Conservation (phyloP, 805 yeast species). For the Alloascoidea africana region DNA sequence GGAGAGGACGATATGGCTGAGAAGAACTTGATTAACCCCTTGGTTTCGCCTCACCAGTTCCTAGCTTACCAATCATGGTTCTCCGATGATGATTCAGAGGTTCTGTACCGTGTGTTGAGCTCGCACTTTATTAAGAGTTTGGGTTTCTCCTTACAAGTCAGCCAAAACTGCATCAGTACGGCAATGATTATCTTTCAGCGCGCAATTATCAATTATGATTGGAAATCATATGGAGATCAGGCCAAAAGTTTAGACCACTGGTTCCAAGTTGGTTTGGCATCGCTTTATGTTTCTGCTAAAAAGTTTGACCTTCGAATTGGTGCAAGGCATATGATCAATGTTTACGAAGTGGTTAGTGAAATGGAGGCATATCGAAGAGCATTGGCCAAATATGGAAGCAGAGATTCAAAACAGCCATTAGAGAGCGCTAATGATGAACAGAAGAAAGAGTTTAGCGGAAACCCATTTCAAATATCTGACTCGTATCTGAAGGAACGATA, state of each 20-base stretch:
- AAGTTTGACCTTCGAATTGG: neutral
- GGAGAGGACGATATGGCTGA: slow-evolving; percentile 1
- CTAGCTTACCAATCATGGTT: neutral
- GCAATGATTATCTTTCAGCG: neutral
- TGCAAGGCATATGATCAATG: neutral
- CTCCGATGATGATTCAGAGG: neutral
- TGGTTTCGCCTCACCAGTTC: neutral
- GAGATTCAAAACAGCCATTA: too few species aligned
- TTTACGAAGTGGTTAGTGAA: neutral
- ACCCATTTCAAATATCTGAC: neutral
- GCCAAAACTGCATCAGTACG: neutral
- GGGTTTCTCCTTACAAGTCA: neutral
- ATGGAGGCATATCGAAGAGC: neutral
- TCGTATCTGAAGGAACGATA: neutral
- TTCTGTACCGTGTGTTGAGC: neutral
- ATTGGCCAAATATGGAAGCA: neutral
- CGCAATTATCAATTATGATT: neutral
- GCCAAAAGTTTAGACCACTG: neutral
- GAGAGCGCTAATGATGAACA: neutral
- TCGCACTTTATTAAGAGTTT: neutral
- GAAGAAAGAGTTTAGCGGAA: neutral
- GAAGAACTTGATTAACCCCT: neutral
- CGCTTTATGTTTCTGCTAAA: neutral
- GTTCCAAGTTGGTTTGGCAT: neutral
- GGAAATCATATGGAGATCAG: neutral